Percentiles rank a stretch among this genome's conserved stretches.
Evolutionary conservation across 2,329 filamentous ascomycete genomes (phyloP).

Genomic region (Xylariaceae sp.): DNA sequence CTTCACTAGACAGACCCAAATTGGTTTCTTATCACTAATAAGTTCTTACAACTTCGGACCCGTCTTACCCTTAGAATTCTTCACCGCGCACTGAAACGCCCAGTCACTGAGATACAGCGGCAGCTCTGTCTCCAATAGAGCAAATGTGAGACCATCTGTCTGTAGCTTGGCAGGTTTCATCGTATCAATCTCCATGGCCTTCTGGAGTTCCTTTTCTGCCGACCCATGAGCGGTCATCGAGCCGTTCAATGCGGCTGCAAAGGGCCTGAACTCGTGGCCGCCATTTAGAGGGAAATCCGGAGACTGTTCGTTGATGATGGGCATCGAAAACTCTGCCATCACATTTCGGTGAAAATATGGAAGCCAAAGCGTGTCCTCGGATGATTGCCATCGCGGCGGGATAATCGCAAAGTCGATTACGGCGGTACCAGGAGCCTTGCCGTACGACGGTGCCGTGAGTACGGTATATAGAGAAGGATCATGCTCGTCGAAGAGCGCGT

Average conservation of each 20-base stretch:
- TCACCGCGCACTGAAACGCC: slow-evolving; percentile 8
- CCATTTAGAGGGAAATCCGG: slow-evolving; percentile 54
- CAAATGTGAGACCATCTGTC: slow-evolving; percentile 9
- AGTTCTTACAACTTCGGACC: not conserved
- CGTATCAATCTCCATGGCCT: slow-evolving; percentile 8
- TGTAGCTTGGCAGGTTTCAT: slow-evolving; percentile 11
- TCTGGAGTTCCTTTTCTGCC: slow-evolving; percentile 46
- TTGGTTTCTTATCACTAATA: too few relatives aligned
- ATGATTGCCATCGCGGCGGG: slow-evolving; percentile 73
- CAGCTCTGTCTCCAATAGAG: slow-evolving; percentile 17
- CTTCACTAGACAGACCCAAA: too few relatives aligned
- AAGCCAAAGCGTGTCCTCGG: slow-evolving; percentile 72
- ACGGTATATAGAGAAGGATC: slow-evolving; percentile 81
- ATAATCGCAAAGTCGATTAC: slow-evolving; percentile 76
- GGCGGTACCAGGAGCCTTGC: slow-evolving; percentile 62
- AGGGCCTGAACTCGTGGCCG: slow-evolving; percentile 62
- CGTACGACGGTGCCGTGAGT: slow-evolving; percentile 65
- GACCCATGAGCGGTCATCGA: slow-evolving; percentile 73
- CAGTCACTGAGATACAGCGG: slow-evolving; percentile 20
- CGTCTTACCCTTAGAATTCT: slow-evolving; percentile 15
- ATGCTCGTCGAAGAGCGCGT: slow-evolving; percentile 76
- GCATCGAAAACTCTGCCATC: slow-evolving; percentile 69
- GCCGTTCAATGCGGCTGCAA: slow-evolving; percentile 69
- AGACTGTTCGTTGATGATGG: slow-evolving; percentile 65
- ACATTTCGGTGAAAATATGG: slow-evolving; percentile 76